Percentiles rank a stretch among this genome's conserved stretches.
Conservation (phyloP, 2,329 filamentous ascomycete species). For the Penicillium corylophilum region DNA sequence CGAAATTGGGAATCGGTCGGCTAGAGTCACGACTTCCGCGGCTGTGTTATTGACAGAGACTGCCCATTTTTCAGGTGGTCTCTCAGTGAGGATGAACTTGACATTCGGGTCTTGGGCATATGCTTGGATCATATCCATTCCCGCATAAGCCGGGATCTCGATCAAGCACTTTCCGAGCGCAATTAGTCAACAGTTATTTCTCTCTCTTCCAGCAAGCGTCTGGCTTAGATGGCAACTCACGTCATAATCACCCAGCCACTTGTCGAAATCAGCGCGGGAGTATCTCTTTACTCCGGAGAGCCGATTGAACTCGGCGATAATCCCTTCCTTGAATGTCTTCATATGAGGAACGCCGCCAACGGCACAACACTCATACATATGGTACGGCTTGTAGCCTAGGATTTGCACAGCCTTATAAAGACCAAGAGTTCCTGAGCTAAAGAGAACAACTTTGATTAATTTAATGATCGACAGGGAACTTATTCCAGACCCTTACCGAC, state of each 20-base stretch:
- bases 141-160: slow-evolving; percentile 23
- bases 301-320: slow-evolving; percentile 19
- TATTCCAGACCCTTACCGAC: slow-evolving; percentile 15
- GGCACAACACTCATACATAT: slow-evolving; percentile 18
- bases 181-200: background rate
- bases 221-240: slow-evolving; percentile 3
- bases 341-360: slow-evolving; percentile 14
- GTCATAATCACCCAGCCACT: slow-evolving; percentile 21
- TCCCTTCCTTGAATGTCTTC: slow-evolving; percentile 15
- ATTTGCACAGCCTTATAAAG: slow-evolving; percentile 23
- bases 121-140: slow-evolving; percentile 13
- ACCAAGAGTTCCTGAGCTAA: slow-evolving; percentile 25
- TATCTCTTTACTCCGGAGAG: slow-evolving; percentile 18
- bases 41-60: slow-evolving; percentile 22
- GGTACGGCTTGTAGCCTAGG: slow-evolving; percentile 25
- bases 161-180: slow-evolving; percentile 20
- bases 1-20: slow-evolving; percentile 14
- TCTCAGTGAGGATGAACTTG: slow-evolving; percentile 27
- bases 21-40: slow-evolving; percentile 3
- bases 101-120: slow-evolving; percentile 24
- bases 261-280: slow-evolving; percentile 15
- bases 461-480: background rate
- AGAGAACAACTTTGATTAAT: background rate
- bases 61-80: slow-evolving; percentile 22
- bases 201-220: background rate